phyloP scores from a whole-genome alignment of 805 yeast genomes.

The Yarrowia sp. region DNA sequence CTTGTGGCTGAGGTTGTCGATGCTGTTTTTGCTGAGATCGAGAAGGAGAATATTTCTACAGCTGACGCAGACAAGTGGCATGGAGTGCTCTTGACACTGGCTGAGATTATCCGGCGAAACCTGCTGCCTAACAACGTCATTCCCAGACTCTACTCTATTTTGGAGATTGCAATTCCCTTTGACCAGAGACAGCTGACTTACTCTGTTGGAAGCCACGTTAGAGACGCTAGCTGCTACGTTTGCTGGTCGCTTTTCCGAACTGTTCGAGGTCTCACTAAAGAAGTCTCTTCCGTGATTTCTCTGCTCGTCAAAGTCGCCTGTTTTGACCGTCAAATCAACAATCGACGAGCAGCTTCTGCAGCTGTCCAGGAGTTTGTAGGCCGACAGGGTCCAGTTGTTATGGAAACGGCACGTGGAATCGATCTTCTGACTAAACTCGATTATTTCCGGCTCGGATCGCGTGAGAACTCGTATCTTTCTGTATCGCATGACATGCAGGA shows the following conservation, averaged over 20 bases:
- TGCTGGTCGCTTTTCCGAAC: conserved; percentile 71
- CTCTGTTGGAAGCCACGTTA: conserved; percentile 61
- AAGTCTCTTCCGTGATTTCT: conserved; percentile 32
- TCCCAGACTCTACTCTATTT: conserved; percentile 36
- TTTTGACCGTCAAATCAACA: conserved; percentile 70
- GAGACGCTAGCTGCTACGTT: conserved; percentile 83
- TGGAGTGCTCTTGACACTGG: conserved; percentile 56
- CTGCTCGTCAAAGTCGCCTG: conserved; percentile 54
- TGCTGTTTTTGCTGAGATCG: conserved; percentile 36
- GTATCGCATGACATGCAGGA: conserved; percentile 38
- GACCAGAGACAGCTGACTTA: conserved; percentile 55
- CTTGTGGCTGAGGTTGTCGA: conserved; percentile 38
- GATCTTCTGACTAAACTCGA: conserved; percentile 59
- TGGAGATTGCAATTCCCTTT: conserved; percentile 51
- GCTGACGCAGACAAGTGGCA: conserved; percentile 46
- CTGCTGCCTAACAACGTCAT: conserved; percentile 29
- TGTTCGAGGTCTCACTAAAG: conserved; percentile 33
- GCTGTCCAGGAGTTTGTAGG: conserved; percentile 86
- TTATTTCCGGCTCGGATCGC: conserved; percentile 47
- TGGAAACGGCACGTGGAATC: conserved; percentile 39
- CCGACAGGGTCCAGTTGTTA: conserved; percentile 51
- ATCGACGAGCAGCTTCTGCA: conserved; percentile 81
- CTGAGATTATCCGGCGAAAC: conserved; percentile 45
- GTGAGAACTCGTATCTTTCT: conserved; percentile 43
- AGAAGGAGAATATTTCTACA: conserved; percentile 28